Percentiles rank a stretch among this genome's conserved stretches.
These are phyloP conservation scores for Pestalotiopsis sp. DNA, from an alignment of 2,329 filamentous ascomycete species.

Conservation along the genomic window DNA sequence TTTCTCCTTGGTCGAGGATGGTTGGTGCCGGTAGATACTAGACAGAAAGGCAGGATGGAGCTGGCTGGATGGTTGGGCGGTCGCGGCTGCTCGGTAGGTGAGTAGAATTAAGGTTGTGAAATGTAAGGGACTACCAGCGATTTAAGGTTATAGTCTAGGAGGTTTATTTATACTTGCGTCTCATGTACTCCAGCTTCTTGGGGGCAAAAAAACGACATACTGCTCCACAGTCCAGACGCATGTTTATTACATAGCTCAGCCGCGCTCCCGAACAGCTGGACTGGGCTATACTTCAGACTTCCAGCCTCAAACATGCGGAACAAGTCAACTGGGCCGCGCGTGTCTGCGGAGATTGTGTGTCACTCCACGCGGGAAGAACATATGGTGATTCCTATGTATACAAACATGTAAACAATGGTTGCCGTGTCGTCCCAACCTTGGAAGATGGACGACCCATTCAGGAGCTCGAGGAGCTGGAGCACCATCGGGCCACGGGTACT, in stretches of 20 bases:
- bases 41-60: no score
- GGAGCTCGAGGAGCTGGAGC: background rate
- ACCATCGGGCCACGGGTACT: background rate
- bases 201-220: no score
- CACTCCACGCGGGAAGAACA: background rate
- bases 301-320: background rate
- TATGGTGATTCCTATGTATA: background rate
- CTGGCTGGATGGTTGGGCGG: background rate
- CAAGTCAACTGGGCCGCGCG: background rate
- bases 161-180: background rate
- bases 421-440: background rate
- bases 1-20: background rate
- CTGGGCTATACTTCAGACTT: background rate
- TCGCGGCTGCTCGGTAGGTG: background rate
- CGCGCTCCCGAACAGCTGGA: background rate
- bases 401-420: background rate
- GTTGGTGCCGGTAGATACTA: no score
- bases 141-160: background rate
- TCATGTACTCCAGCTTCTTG: background rate
- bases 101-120: background rate
- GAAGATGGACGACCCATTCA: background rate
- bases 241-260: background rate
- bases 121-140: background rate
- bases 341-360: background rate
- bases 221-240: background rate